A percentile compares a stretch with the other conserved stretches of the same genome.
These are phyloP conservation scores for Dalbergia cultrata DNA, from an alignment of 306 rosid species.

Conservation along the genomic window DNA sequence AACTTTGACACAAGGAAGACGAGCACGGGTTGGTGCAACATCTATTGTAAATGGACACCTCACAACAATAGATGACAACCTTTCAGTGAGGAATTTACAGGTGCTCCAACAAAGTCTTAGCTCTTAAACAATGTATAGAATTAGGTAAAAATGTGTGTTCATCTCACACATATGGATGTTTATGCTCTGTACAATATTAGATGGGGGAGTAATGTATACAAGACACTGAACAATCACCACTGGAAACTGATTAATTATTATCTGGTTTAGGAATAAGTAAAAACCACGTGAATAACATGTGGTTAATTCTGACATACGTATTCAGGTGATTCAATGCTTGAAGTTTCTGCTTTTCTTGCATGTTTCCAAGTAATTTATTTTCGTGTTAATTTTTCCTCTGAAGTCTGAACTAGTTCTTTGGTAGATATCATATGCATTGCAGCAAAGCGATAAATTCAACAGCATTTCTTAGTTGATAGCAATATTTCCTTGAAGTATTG, in stretches of 20 bases:
- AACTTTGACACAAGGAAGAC: slow-evolving; percentile 85
- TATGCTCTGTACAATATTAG: background rate
- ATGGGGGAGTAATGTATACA: background rate
- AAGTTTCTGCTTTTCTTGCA: slow-evolving; percentile 4
- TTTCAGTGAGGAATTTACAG: slow-evolving; percentile 91
- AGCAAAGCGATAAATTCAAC: slow-evolving; percentile 17
- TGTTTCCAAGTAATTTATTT: background rate
- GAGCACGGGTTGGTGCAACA: slow-evolving; percentile 94
- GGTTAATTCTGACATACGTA: background rate
- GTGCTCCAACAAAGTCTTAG: slow-evolving; percentile 43
- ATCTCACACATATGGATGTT: no score
- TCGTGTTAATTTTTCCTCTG: background rate
- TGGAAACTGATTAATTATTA: background rate
- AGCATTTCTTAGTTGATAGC: slow-evolving; percentile 2
- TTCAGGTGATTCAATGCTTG: background rate
- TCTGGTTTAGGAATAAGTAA: background rate
- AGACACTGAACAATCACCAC: background rate
- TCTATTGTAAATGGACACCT: slow-evolving; percentile 91
- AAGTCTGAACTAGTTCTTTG: slow-evolving; percentile 13
- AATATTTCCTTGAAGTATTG: slow-evolving; percentile 7
- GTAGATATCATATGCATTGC: slow-evolving; percentile 11
- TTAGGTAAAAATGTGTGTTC: background rate
- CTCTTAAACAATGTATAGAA: background rate
- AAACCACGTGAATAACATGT: background rate
- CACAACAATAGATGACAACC: slow-evolving; percentile 75